Evolutionary conservation across 2,329 filamentous ascomycete genomes (phyloP), one percentile per base, ranked within the genome.

Genomic region (Sarocladiaceae sp.): DNA sequence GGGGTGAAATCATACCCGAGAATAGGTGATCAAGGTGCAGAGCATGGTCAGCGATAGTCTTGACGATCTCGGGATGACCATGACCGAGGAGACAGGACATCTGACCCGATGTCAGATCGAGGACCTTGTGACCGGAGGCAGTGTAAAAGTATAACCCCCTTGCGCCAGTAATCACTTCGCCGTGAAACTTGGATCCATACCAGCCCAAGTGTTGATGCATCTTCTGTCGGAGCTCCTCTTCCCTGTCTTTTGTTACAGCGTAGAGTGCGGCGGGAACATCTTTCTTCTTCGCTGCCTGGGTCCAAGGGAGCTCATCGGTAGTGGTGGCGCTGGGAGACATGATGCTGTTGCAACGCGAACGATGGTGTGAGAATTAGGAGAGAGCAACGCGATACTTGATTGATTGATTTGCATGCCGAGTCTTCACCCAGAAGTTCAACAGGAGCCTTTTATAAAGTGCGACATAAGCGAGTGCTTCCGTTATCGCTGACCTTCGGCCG

Each of bases 91-190:
- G 63, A 5, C 68, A 77, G 45, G 65, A 71, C 75, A 80, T 80
- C 51, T 81, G 76, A 16, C 76, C 75, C 1, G 75, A 79, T 1
- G 75, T 80, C 51, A 72, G 80, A 57, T 80, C 76, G 3, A 80
- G 65, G 45, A n/a, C n/a, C n/a, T n/a, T n/a, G n/a, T n/a, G n/a
- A n/a, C n/a, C n/a, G 7, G 60, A 57, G 1, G 66, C 60, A 13
- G 68, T 70, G 54, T 72, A 73, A 39, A 78, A 60, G 44, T 63
- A 63, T 1, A 68, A 59, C 0, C 72, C 72, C 21, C 63, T 54
- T 10, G 68, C 64, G 29, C 62, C 65, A 15, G 60, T 61, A 32
- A 76, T 68, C 4, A 74, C 51, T 31, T 59, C 58, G n/a, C 51
- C 47, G 24, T 58, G 52, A 24, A 56, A 55, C 6, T 51, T 47